phyloP scores from a whole-genome alignment of 2,329 filamentous ascomycete species.

The Cladosporium sp. region DNA sequence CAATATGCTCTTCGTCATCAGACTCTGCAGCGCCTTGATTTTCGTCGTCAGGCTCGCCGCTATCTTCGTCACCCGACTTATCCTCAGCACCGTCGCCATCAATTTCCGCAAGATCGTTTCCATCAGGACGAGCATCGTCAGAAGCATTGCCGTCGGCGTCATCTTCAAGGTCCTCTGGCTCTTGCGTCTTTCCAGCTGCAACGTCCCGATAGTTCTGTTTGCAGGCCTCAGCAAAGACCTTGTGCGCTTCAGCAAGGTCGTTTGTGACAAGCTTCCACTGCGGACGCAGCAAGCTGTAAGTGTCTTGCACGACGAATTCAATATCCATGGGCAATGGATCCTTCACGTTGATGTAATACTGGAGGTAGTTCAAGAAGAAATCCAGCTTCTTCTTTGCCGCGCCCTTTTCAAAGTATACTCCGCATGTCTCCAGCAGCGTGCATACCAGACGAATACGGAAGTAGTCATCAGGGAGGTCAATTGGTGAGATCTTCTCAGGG shows the following conservation, averaged over 20 bases:
- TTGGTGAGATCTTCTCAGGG: conserved; percentile 68
- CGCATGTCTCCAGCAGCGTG: conserved; percentile 88
- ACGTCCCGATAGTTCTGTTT: conserved; percentile 82
- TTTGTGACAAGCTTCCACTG: conserved; percentile 81
- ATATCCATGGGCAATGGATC: conserved; percentile 91
- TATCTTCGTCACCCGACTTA: conserved; percentile 53
- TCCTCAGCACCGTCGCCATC: conserved; percentile 53
- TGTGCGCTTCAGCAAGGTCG: conserved; percentile 76
- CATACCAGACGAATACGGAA: conserved; percentile 91
- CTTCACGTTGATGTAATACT: conserved; percentile 94
- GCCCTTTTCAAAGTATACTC: conserved; percentile 92
- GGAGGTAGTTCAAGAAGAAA: conserved; percentile 94
- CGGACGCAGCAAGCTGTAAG: conserved; percentile 76
- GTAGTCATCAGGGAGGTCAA: conserved; percentile 90
- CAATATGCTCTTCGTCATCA: conserved; percentile 78
- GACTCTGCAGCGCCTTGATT: conserved; percentile 53
- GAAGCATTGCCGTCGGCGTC: conserved; percentile 38
- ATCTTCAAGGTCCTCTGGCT: conserved; percentile 61
- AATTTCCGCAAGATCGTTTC: conserved; percentile 56
- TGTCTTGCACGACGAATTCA: conserved; percentile 93
- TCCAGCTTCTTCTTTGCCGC: conserved; percentile 95
- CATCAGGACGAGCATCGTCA: conserved; percentile 70
- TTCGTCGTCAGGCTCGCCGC: conserved; percentile 47
- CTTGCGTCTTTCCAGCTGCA: conserved; percentile 63
- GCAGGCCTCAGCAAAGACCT: conserved; percentile 81